These are phyloP conservation scores for Saccharomycopsis hybrid DNA, from an alignment of 1,139 yeast genomes.

Conservation along the genomic window DNA sequence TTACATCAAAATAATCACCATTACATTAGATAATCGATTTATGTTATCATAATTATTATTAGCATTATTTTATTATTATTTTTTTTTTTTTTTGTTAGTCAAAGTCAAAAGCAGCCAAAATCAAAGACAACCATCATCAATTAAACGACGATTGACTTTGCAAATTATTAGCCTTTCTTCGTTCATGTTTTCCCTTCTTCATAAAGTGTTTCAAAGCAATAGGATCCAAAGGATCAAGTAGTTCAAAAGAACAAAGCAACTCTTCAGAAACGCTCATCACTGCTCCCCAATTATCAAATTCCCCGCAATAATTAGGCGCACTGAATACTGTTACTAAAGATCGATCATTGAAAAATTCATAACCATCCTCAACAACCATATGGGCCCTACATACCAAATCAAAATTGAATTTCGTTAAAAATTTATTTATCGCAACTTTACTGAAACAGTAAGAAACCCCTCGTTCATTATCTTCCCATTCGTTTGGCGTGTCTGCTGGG, in stretches of 20 bases:
- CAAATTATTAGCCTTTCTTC: slow-evolving; percentile 35
- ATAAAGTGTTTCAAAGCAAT: slow-evolving; percentile 88
- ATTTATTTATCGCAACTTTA: slow-evolving; percentile 87
- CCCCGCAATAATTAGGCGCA: slow-evolving; percentile 98
- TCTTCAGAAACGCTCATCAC: slow-evolving; percentile 97
- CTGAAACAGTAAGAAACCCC: slow-evolving; percentile 97
- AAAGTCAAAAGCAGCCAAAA: too few relatives aligned
- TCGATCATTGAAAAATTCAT: slow-evolving; percentile 91
- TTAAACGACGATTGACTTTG: too few relatives aligned
- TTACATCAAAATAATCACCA: too few relatives aligned
- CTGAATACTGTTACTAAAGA: slow-evolving; percentile 91
- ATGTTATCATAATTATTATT: too few relatives aligned
- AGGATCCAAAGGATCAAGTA: slow-evolving; percentile 88
- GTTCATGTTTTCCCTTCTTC: slow-evolving; percentile 79
- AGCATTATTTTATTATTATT: too few relatives aligned
- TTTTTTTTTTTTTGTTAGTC: too few relatives aligned
- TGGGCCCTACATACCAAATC: slow-evolving; percentile 96
- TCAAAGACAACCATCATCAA: too few relatives aligned
- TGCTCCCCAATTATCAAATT: slow-evolving; percentile 98
- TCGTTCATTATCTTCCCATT: slow-evolving; percentile 97
- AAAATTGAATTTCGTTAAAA: slow-evolving; percentile 78
- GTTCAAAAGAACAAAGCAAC: slow-evolving; percentile 82
- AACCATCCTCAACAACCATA: slow-evolving; percentile 98
- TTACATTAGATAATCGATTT: too few relatives aligned
- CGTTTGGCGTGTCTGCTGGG: slow-evolving; percentile 90